Conservation (phyloP, 2,329 filamentous ascomycete genomes). For the Ascosphaera acerosa region DNA sequence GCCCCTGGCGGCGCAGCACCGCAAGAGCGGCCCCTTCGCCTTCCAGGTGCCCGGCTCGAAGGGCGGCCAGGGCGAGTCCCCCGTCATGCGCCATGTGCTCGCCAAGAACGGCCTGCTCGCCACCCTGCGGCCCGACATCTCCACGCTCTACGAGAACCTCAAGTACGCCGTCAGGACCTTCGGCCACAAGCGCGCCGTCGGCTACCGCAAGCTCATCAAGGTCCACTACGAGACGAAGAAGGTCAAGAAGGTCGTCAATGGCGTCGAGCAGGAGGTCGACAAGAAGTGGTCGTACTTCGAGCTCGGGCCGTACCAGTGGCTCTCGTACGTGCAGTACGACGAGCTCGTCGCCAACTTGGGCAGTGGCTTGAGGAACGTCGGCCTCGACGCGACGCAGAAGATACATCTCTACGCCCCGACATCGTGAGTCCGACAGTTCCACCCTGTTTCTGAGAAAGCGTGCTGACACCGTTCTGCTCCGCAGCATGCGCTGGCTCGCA, state of each 20-base stretch:
- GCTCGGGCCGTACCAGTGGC: conserved; percentile 49
- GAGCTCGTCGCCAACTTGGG: conserved; percentile 38
- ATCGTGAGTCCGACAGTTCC: too few relatives aligned
- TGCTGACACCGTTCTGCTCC: not conserved
- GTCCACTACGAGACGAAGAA: conserved; percentile 69
- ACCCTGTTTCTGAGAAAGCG: not conserved
- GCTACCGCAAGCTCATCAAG: conserved; percentile 46
- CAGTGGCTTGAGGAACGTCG: conserved; percentile 56
- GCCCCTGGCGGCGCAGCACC: conserved; percentile 23
- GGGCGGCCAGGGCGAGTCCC: conserved; percentile 55
- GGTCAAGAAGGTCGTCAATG: conserved; percentile 68
- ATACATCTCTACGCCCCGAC: not conserved
- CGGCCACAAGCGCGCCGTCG: conserved; percentile 39
- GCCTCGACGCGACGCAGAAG: not conserved
- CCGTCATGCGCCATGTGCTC: conserved; percentile 48
- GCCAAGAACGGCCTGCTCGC: conserved; percentile 44
- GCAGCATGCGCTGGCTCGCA: not conserved
- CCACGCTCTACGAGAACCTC: conserved; percentile 59
- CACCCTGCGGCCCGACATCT: conserved; percentile 40
- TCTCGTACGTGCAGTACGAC: conserved; percentile 59
- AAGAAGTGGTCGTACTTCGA: conserved; percentile 88
- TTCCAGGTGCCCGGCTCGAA: conserved; percentile 43
- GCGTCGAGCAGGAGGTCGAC: conserved; percentile 51
- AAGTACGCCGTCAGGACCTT: conserved; percentile 38
- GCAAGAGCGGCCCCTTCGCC: conserved; percentile 48